These are phyloP conservation scores for Avena sativa DNA, from an alignment of 176 grass and related monocot genomes.

Conservation along the genomic window DNA sequence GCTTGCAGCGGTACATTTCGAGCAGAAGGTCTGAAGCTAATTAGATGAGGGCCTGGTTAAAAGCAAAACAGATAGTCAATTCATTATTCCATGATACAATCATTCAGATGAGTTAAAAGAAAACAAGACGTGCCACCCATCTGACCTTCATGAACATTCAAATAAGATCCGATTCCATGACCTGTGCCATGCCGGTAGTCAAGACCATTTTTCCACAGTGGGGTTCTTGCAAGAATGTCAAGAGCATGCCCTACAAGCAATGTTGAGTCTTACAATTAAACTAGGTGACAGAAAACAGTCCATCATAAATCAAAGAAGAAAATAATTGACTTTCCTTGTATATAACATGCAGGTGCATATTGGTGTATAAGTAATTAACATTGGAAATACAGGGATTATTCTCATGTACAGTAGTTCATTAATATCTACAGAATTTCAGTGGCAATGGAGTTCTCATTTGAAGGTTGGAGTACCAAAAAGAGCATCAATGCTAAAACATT, in stretches of 20 bases:
- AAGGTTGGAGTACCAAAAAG: neutral
- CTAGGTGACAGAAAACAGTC: neutral
- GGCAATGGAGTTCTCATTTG: neutral
- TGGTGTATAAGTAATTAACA: constrained; percentile 22
- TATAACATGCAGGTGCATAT: constrained; percentile 1
- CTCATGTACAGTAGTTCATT: neutral
- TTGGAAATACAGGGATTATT: neutral
- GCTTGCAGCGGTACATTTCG: constrained; percentile 90
- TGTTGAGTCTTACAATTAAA: constrained; percentile 31
- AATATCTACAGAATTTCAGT: constrained; percentile 7
- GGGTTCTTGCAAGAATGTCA: constrained; percentile 85
- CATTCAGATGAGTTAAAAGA: constrained; percentile 36
- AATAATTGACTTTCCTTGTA: neutral
- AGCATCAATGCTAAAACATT: neutral
- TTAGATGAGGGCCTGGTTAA: constrained; percentile 88
- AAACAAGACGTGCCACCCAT: constrained; percentile 37
- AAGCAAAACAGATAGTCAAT: constrained; percentile 2
- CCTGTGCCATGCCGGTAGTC: constrained; percentile 98
- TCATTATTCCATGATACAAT: neutral
- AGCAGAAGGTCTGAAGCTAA: constrained; percentile 95
- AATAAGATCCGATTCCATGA: constrained; percentile 95
- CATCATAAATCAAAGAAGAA: neutral
- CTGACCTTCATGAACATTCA: constrained; percentile 97
- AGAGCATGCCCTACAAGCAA: constrained; percentile 74
- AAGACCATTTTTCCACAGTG: constrained; percentile 89